These are phyloP conservation scores for Gaultheria prostrata DNA, from an alignment of 148 eudicot species.

Conservation along the genomic window DNA sequence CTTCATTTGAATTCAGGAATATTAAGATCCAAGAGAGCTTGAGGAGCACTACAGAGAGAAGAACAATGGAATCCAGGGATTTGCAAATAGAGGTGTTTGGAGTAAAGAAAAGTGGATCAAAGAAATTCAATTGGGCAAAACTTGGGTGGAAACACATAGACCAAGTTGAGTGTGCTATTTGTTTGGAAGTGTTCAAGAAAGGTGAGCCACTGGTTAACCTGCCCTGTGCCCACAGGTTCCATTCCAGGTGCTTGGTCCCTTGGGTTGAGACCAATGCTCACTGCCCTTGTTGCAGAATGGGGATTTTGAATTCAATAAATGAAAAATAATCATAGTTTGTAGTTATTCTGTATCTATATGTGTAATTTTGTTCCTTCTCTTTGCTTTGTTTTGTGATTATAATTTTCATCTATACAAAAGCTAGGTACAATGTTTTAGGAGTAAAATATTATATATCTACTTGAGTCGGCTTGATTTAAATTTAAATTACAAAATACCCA, in stretches of 20 bases:
- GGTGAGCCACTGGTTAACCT: slow-evolving; percentile 55
- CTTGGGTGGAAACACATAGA: slow-evolving; percentile 52
- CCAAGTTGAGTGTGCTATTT: slow-evolving; percentile 69
- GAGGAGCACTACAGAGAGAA: slow-evolving; percentile 18
- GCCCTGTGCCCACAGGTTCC: slow-evolving; percentile 68
- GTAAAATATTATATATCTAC: no score
- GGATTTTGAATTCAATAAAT: slow-evolving; percentile 16
- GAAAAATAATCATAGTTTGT: not conserved
- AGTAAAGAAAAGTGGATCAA: slow-evolving; percentile 32
- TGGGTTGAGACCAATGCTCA: slow-evolving; percentile 65
- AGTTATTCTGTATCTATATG: not conserved
- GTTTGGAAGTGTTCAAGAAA: slow-evolving; percentile 54
- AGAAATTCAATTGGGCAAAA: slow-evolving; percentile 41
- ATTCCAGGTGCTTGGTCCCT: slow-evolving; percentile 63
- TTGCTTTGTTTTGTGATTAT: not conserved
- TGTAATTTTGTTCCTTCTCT: not conserved
- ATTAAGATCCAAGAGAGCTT: slow-evolving; percentile 20
- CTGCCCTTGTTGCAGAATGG: slow-evolving; percentile 79
- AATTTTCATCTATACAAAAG: no score
- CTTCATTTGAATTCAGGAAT: slow-evolving; percentile 22
- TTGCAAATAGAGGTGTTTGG: slow-evolving; percentile 40
- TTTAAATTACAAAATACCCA: no score
- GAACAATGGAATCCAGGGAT: slow-evolving; percentile 18
- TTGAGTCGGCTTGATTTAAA: no score
- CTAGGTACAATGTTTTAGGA: no score